Evolutionary conservation across 495 filamentous ascomycete genomes (phyloP).

Genomic region (Penicillium soppii): DNA sequence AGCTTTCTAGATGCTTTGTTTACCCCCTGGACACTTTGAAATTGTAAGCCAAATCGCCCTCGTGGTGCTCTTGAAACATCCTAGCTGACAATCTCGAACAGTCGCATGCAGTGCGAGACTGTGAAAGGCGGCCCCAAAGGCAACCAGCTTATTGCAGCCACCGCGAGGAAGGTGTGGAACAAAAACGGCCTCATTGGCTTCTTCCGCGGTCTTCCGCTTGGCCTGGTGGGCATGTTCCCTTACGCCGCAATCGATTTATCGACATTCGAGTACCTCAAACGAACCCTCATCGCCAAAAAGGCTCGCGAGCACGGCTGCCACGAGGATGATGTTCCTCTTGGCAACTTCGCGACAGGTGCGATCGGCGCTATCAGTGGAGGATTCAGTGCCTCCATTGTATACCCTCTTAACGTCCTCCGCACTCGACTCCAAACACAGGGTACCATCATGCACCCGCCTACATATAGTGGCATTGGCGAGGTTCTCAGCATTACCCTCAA

Average conservation of each 20-base stretch:
- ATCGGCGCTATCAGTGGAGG: constrained; percentile 90
- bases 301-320: constrained; percentile 68
- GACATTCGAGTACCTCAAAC: constrained; percentile 92
- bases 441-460: constrained; percentile 84
- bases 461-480: constrained; percentile 85
- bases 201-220: constrained; percentile 91
- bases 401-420: constrained; percentile 91
- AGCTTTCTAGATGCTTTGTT: constrained; percentile 67
- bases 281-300: constrained; percentile 63
- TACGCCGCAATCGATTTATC: constrained; percentile 96
- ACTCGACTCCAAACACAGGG: constrained; percentile 95
- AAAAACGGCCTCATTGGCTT: constrained; percentile 71
- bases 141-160: constrained; percentile 78
- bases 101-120: constrained; percentile 91
- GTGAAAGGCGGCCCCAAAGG: constrained; percentile 81
- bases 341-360: constrained; percentile 73
- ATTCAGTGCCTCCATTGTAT: constrained; percentile 90
- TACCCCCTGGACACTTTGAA: constrained; percentile 98
- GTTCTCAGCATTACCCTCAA: constrained; percentile 77
- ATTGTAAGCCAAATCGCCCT: constrained; percentile 59
- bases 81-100: constrained; percentile 28
- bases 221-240: constrained; percentile 92
- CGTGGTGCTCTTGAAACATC: background rate
- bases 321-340: constrained; percentile 76
- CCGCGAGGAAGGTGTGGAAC: constrained; percentile 79